phyloP scores from a whole-genome alignment of 2,329 filamentous ascomycete species.

The Chalara sp. region DNA sequence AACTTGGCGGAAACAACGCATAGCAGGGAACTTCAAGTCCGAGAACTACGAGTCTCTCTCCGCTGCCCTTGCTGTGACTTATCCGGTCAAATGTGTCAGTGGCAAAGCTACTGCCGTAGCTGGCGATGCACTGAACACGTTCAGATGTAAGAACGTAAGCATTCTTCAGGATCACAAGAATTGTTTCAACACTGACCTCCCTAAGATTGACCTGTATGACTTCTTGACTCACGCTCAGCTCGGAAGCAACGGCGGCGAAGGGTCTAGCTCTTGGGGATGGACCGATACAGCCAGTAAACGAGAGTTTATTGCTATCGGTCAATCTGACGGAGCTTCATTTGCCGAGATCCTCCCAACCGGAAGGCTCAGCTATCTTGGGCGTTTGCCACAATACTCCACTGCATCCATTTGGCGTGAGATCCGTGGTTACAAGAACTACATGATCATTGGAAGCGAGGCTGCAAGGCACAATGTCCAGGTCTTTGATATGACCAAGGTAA shows the following conservation, averaged over 20 bases:
- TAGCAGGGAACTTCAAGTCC: no score
- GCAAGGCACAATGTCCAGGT: slow-evolving; percentile 43
- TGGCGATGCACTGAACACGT: not conserved
- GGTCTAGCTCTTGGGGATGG: slow-evolving; percentile 31
- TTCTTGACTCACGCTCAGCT: slow-evolving; percentile 15
- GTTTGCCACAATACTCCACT: slow-evolving; percentile 28
- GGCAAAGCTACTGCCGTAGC: not conserved
- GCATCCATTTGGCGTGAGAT: slow-evolving; percentile 31
- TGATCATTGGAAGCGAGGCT: slow-evolving; percentile 35
- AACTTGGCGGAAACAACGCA: no score
- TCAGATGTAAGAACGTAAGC: not conserved
- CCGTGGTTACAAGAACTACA: slow-evolving; percentile 29
- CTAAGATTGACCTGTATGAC: slow-evolving; percentile 12
- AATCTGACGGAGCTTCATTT: not conserved
- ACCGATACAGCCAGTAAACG: slow-evolving; percentile 37
- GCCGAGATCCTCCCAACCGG: not conserved
- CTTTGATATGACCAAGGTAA: slow-evolving; percentile 43
- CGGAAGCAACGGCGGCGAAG: slow-evolving; percentile 5
- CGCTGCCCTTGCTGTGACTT: no score
- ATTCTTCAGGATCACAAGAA: not conserved
- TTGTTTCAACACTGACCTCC: not conserved
- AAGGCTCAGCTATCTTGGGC: slow-evolving; percentile 30
- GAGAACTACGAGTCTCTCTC: no score
- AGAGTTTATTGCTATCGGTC: slow-evolving; percentile 35
- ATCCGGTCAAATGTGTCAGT: not conserved